phyloP scores from a whole-genome alignment of 352 stramenopile species.

The Pythium insidiosum region DNA sequence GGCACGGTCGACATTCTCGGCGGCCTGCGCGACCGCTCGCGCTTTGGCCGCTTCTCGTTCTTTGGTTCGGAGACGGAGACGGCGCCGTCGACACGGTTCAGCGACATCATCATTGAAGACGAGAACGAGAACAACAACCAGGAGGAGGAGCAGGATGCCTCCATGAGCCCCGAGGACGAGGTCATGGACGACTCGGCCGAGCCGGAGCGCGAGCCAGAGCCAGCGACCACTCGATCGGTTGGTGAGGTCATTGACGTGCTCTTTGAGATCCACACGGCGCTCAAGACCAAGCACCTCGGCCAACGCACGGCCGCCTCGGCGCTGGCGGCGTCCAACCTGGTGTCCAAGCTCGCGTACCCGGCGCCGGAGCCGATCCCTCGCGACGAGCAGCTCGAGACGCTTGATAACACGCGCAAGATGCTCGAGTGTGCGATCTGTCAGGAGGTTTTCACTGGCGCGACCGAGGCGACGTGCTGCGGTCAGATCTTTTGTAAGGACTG shows the following conservation, averaged over 20 bases:
- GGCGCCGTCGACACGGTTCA: slow-evolving; percentile 6
- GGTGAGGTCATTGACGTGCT: slow-evolving; percentile 76
- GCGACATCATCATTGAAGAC: slow-evolving; percentile 23
- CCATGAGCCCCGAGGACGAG: slow-evolving; percentile 10
- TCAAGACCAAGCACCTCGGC: slow-evolving; percentile 71
- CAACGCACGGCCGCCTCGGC: slow-evolving; percentile 70
- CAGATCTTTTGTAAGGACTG: slow-evolving; percentile 82
- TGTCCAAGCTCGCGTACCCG: slow-evolving; percentile 59
- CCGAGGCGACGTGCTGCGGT: slow-evolving; percentile 73
- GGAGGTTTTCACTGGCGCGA: slow-evolving; percentile 67
- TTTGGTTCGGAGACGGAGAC: slow-evolving; percentile 15
- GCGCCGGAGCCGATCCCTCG: slow-evolving; percentile 40
- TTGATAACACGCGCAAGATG: slow-evolving; percentile 82
- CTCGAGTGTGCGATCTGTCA: slow-evolving; percentile 83
- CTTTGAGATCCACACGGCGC: slow-evolving; percentile 78
- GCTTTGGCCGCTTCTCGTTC: slow-evolving; percentile 9
- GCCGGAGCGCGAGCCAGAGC: slow-evolving; percentile 12
- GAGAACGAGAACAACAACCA: slow-evolving; percentile 20
- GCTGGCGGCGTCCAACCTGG: slow-evolving; percentile 65
- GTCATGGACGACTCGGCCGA: slow-evolving; percentile 13
- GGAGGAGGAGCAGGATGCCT: slow-evolving; percentile 10
- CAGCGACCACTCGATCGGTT: slow-evolving; percentile 15
- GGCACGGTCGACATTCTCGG: slow-evolving; percentile 56
- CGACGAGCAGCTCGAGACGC: slow-evolving; percentile 67
- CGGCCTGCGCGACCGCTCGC: slow-evolving; percentile 9